Conservation (phyloP, 2,329 filamentous ascomycete genomes). For the Apiospora marii region DNA sequence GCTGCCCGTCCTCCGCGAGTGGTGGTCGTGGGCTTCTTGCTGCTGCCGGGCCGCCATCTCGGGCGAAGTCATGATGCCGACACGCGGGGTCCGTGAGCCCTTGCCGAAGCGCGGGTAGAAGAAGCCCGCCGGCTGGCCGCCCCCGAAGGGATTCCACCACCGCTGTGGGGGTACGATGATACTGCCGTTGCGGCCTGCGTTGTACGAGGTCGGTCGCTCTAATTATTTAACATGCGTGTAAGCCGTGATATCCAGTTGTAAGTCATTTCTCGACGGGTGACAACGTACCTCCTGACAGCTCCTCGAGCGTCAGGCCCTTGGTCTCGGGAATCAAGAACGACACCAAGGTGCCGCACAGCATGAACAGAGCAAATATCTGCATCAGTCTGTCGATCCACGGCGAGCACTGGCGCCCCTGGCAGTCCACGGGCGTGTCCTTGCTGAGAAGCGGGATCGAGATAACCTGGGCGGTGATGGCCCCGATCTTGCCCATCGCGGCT, state of each 20-base stretch:
- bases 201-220: constrained; percentile 68
- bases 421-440: constrained; percentile 59
- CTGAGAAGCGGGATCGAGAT: constrained; percentile 70
- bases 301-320: constrained; percentile 76
- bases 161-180: constrained; percentile 46
- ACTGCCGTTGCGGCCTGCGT: constrained; percentile 59
- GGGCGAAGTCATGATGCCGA: constrained; percentile 55
- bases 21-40: not conserved
- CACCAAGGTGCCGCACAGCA: constrained; percentile 74
- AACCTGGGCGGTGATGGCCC: constrained; percentile 71
- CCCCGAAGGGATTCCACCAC: constrained; percentile 56
- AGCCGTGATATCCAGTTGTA: not conserved
- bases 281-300: constrained; percentile 60
- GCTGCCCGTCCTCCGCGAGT: not conserved
- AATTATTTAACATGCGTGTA: not conserved
- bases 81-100: constrained; percentile 38
- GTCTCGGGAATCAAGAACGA: constrained; percentile 81
- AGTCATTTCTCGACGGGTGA: not conserved
- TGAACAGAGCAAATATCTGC: constrained; percentile 82
- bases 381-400: constrained; percentile 77
- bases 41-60: constrained; percentile 43
- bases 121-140: constrained; percentile 61
- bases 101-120: constrained; percentile 48
- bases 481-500: constrained; percentile 72
- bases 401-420: constrained; percentile 54